A percentile compares a stretch with the other conserved stretches of the same genome.
Conservation (phyloP, 495 filamentous ascomycete genomes). For the Lasiosphaeria hispida region DNA sequence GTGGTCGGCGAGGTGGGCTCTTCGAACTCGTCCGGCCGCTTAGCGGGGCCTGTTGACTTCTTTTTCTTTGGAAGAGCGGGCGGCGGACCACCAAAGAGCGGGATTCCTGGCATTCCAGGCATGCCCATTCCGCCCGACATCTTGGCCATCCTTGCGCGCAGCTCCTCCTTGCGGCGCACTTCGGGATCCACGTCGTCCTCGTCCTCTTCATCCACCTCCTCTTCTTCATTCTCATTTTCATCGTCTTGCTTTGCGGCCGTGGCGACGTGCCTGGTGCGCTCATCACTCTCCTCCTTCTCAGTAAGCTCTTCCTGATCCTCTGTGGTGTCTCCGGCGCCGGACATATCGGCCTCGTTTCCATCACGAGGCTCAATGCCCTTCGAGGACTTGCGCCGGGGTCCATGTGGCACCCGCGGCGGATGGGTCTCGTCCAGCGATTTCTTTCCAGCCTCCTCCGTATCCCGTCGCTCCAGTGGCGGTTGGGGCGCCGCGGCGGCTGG, state of each 20-base stretch:
- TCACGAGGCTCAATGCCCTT: constrained; percentile 57
- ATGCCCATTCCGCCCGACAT: constrained; percentile 99
- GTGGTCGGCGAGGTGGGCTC: constrained; percentile 45
- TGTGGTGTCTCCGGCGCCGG: constrained; percentile 75
- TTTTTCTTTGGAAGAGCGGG: constrained; percentile 60
- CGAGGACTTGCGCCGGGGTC: constrained; percentile 53
- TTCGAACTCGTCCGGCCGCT: constrained; percentile 47
- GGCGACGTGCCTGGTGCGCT: constrained; percentile 39
- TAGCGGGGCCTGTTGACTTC: constrained; percentile 47
- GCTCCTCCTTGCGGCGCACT: constrained; percentile 77
- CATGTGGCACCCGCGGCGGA: constrained; percentile 43
- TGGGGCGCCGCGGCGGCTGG: constrained; percentile 33
- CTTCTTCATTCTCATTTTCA: constrained; percentile 47
- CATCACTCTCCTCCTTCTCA: constrained; percentile 72
- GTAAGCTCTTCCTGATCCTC: constrained; percentile 78
- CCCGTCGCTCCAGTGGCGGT: constrained; percentile 43
- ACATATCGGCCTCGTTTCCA: constrained; percentile 87
- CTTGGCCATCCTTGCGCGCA: constrained; percentile 94
- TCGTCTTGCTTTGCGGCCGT: constrained; percentile 37
- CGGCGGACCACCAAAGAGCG: constrained; percentile 66
- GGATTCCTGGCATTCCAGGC: constrained; percentile 87
- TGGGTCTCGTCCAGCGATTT: constrained; percentile 57
- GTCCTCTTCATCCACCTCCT: constrained; percentile 69
- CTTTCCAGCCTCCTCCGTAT: constrained; percentile 54
- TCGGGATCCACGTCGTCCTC: constrained; percentile 94